Percentiles rank a stretch among this genome's conserved stretches.
Conservation (phyloP, 192 early-diverging fungal species). For the Spizellomyces punctatus region DNA sequence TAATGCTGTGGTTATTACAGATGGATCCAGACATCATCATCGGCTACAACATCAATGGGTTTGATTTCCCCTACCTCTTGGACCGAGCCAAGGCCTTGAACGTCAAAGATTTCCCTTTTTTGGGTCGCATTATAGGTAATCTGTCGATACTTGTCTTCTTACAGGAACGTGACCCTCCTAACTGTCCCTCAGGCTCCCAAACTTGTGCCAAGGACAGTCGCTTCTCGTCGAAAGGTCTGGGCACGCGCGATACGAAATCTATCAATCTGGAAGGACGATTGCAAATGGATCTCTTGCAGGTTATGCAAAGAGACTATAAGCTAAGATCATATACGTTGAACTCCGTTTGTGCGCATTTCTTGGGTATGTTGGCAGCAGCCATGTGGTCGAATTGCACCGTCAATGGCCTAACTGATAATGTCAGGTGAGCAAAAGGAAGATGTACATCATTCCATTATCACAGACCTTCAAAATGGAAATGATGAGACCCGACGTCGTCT, state of each 20-base stretch:
- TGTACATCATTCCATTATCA: constrained; percentile 98
- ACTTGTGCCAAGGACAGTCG: constrained; percentile 77
- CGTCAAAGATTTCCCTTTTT: constrained; percentile 76
- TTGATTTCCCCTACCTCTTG: constrained; percentile 95
- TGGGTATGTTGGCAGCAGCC: constrained; percentile 55
- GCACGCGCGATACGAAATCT: constrained; percentile 86
- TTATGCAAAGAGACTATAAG: constrained; percentile 96
- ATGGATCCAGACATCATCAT: constrained; percentile 93
- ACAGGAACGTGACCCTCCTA: constrained; percentile 3
- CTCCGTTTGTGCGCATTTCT: constrained; percentile 92
- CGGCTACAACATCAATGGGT: constrained; percentile 96
- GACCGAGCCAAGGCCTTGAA: constrained; percentile 83
- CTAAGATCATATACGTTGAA: constrained; percentile 94
- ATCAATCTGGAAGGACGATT: constrained; percentile 89
- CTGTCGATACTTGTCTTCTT: background rate
- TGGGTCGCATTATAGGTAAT: constrained; percentile 69
- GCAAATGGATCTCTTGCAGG: constrained; percentile 89
- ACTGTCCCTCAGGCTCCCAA: constrained; percentile 29
- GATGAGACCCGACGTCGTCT: constrained; percentile 91
- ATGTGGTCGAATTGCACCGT: background rate
- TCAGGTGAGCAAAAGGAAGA: constrained; percentile 97
- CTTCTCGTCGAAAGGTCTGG: constrained; percentile 93
- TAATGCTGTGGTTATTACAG: constrained; percentile 13
- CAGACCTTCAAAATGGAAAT: constrained; percentile 94
- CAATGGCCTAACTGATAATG: background rate